Evolutionary conservation across 345 rosid species (phyloP), one percentile per base, ranked within the genome.

Genomic region (Salix arbutifolia): DNA sequence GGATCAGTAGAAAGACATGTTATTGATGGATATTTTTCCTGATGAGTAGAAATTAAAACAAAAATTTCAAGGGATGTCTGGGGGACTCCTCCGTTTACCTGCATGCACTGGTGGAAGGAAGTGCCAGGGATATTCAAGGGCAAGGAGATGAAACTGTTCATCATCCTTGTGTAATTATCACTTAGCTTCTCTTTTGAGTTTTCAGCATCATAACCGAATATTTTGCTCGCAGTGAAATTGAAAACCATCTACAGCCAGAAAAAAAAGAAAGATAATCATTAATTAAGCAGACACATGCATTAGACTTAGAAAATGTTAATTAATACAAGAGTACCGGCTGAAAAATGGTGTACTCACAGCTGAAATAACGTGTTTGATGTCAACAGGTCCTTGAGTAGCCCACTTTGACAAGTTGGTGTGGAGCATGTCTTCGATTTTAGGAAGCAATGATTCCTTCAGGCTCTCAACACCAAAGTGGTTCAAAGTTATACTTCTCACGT

Each of bases 91-190:
- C 31, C 3, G 1, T 2, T 74, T 80, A 84, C 87, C 84, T 82
- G 74, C 42, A 86, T 70, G 77, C 89, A 84, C 42, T 76, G 84
- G 65, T 86, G 70, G 62, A 74, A 81, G 1, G 79, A 64, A 1
- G 89, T 86, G 61, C 87, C 87, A 8, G 84, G 87, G 16, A 84
- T 58, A 52, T 86, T 82, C 67, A 80, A 17, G 6, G 89, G 87
- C 23, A 86, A 65, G 61, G 87, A 81, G 75, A 84, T 33, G 37
- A 79, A 71, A 17, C 81, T 76, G 19, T 28, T 4, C 4, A 48
- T 1, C 8, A 86, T 18, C 14, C 35, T n/a, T 1, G 23, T 67
- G 72, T 33, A 84, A 23, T 33, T 74, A 14, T 80, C 78, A 6
- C 77, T 75, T n/a, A 81, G 28, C 60, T 75, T 69, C 46, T 64